Conservation (phyloP, 2,329 filamentous ascomycete species). For the Microthyrium microscopicum region DNA sequence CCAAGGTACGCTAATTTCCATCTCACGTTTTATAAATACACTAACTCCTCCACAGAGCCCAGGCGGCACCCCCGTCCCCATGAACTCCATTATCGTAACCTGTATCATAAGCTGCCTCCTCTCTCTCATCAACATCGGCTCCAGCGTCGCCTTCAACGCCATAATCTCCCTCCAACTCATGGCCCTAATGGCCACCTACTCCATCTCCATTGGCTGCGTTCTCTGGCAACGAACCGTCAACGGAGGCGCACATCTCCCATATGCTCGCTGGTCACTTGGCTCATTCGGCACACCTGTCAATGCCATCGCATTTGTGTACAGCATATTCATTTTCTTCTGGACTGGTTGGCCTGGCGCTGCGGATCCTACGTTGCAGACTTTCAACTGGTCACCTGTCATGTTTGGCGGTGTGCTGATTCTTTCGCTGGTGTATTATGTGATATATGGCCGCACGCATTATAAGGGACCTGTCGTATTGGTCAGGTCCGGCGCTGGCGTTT, state of each 20-base stretch:
- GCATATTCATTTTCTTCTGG: slow-evolving; percentile 21
- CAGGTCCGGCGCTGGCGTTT: too few species aligned
- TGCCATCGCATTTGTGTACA: slow-evolving; percentile 18
- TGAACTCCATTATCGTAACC: slow-evolving; percentile 16
- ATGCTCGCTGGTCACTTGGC: slow-evolving; percentile 22
- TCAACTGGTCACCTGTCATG: slow-evolving; percentile 12
- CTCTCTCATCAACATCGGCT: slow-evolving; percentile 26
- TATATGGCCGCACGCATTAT: slow-evolving; percentile 5
- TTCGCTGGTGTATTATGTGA: slow-evolving; percentile 5
- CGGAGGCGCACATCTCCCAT: slow-evolving; percentile 12
- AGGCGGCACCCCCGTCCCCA: slow-evolving; percentile 9
- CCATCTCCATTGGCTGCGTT: slow-evolving; percentile 18
- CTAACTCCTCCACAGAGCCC: neutral
- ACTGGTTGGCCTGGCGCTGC: slow-evolving; percentile 18
- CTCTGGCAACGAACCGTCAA: slow-evolving; percentile 13
- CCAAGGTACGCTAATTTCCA: slow-evolving; percentile 13
- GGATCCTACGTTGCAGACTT: slow-evolving; percentile 8
- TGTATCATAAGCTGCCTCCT: slow-evolving; percentile 17
- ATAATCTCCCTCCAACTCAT: slow-evolving; percentile 20
- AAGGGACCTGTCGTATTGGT: slow-evolving; percentile 7
- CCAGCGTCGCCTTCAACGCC: slow-evolving; percentile 22
- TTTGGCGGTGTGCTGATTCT: slow-evolving; percentile 8
- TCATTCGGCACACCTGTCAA: slow-evolving; percentile 22
- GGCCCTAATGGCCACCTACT: slow-evolving; percentile 18
- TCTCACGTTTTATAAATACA: neutral